Evolutionary conservation across 495 filamentous ascomycete species (phyloP), one percentile per base, ranked within the genome.

Genomic region (Penicillium lividum): DNA sequence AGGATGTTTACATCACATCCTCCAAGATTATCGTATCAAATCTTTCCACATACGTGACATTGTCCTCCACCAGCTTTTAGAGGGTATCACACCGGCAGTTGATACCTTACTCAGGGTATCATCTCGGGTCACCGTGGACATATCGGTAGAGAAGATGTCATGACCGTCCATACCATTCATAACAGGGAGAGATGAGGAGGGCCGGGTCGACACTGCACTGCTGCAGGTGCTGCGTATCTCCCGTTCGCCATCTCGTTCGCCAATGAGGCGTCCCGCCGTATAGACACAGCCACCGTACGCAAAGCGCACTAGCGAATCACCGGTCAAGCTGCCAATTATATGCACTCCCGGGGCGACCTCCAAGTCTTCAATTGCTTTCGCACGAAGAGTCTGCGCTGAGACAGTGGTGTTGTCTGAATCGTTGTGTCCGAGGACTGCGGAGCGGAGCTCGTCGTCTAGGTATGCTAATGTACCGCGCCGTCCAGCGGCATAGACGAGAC

Each of bases 241-340:
- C 7, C 61, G 56, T 4, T 62, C 52, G 15, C 49, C 29, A 45
- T 61, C 30, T 62, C 62, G 31, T 48, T 59, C 61, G 7, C 66
- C 48, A 13, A 84, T 76, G 22, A 88, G 75, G 62, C 77, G 80
- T 5, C 83, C 77, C 5, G 85, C 86, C 5, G 81, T 75, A 63
- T 80, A 82, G 7, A 81, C 78, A 60, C 86, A 86, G 10, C 86
- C 79, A 1, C 86, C 86, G 28, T 85, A 82, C 1, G 84, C 82
- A 61, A 86, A 88, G 3, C 86, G 77, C 31, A 89, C 80, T 3
- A 89, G 74, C 5, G 84, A 86, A 62, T 89, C 86, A 2, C 86
- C 86, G 0, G 84, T 84, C 51, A 89, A 61, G 52, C 85, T 88
- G 9, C 86, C 86, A 36, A 86, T 81, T 42, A 82, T 79, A 63